These are phyloP conservation scores for Ambrosiella cleistominuta DNA, from an alignment of 2,329 filamentous ascomycete species.

Conservation along the genomic window DNA sequence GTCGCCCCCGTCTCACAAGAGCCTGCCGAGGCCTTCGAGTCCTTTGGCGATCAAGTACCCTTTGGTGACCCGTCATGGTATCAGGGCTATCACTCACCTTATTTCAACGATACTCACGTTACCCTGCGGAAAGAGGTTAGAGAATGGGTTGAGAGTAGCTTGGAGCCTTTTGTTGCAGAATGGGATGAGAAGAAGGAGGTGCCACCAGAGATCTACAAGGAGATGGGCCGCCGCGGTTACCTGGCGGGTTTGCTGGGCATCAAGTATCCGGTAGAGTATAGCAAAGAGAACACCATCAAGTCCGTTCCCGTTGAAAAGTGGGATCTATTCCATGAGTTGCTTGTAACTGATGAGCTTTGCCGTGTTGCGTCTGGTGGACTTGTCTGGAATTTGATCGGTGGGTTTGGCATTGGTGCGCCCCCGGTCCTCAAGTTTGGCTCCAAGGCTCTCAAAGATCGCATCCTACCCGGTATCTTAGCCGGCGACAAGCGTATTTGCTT, in stretches of 20 bases:
- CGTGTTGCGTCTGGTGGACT: conserved; percentile 78
- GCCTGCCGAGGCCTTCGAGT: conserved; percentile 40
- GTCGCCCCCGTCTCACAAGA: conserved; percentile 21
- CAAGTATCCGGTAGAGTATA: conserved; percentile 62
- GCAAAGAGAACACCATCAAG: conserved; percentile 48
- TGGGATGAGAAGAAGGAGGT: conserved; percentile 95
- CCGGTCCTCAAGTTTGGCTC: conserved; percentile 84
- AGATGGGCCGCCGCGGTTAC: conserved; percentile 86
- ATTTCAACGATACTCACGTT: conserved; percentile 87
- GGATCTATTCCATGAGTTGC: conserved; percentile 97
- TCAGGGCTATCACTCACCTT: conserved; percentile 86
- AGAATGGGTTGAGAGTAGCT: conserved; percentile 74
- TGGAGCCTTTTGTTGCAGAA: conserved; percentile 82
- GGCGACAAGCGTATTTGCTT: conserved; percentile 96
- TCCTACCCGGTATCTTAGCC: conserved; percentile 70
- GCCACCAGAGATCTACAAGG: conserved; percentile 77
- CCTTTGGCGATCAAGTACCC: conserved; percentile 44
- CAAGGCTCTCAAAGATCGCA: conserved; percentile 67
- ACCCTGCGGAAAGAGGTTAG: conserved; percentile 81
- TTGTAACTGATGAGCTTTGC: conserved; percentile 86
- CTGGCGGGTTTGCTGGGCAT: conserved; percentile 80
- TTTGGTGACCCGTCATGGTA: conserved; percentile 90
- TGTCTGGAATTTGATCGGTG: conserved; percentile 91
- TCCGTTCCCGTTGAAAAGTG: conserved; percentile 74
- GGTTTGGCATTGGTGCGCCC: conserved; percentile 89